These are phyloP conservation scores for Halophytophthora polymorphica DNA, from an alignment of 352 stramenopile species.

Conservation along the genomic window DNA sequence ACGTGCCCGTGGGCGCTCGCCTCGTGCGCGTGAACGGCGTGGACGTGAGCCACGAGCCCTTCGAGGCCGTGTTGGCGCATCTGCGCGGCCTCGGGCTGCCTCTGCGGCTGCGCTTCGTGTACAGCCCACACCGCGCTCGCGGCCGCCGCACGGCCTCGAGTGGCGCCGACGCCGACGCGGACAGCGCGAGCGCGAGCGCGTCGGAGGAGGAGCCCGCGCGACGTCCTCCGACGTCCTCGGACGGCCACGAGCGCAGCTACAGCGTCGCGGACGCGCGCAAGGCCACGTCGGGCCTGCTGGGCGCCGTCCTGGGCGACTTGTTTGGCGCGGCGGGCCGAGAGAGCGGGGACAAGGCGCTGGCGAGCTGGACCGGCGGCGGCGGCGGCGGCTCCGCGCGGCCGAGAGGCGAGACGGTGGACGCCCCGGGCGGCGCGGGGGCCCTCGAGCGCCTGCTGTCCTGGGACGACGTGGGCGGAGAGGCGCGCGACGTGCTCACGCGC, in stretches of 20 bases:
- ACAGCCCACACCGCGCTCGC: conserved; percentile 49
- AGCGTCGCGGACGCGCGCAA: conserved; percentile 42
- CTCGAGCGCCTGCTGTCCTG: conserved; percentile 52
- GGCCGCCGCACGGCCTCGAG: conserved; percentile 7
- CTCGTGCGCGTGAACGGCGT: conserved; percentile 75
- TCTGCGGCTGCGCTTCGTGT: conserved; percentile 63
- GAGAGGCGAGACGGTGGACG: conserved; percentile 50
- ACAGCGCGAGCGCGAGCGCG: conserved; percentile 9
- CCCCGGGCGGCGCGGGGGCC: conserved; percentile 20
- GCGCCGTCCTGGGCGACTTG: conserved; percentile 63
- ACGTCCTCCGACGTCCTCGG: conserved; percentile 4
- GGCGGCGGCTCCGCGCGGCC: conserved; percentile 23
- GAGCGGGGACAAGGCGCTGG: not conserved
- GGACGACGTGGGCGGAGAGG: conserved; percentile 63
- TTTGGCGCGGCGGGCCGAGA: conserved; percentile 50
- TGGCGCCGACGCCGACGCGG: too few relatives aligned
- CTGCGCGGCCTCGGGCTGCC: conserved; percentile 47
- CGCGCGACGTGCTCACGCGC: conserved; percentile 55
- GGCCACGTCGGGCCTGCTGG: conserved; percentile 48
- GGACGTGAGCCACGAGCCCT: conserved; percentile 50
- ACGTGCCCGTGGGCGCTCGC: conserved; percentile 59
- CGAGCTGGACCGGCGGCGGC: not conserved
- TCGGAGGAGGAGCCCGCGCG: conserved; percentile 12
- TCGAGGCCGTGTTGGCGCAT: conserved; percentile 60
- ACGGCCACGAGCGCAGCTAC: conserved; percentile 37